These are phyloP conservation scores for Saccharomycopsis malanga DNA, from an alignment of 805 yeast genomes.

Conservation along the genomic window DNA sequence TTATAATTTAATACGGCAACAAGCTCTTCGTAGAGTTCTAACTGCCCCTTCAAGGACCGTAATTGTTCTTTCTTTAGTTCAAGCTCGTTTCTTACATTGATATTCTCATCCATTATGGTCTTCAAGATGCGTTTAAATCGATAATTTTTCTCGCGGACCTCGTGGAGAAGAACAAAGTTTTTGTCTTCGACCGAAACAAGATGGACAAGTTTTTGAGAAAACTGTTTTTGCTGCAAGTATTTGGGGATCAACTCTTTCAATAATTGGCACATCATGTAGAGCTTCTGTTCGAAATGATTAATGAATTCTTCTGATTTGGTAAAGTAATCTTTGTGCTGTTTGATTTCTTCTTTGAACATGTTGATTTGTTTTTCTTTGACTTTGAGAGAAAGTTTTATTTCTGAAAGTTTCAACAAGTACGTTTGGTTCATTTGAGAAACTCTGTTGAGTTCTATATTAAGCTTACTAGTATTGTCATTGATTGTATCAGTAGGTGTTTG, in stretches of 20 bases:
- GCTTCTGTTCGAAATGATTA: neutral
- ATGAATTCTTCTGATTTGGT: neutral
- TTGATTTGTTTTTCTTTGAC: neutral
- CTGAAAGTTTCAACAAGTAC: conserved; percentile 9
- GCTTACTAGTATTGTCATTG: too few species aligned
- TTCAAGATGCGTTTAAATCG: conserved; percentile 6
- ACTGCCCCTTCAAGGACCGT: conserved; percentile 7
- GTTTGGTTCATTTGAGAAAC: neutral
- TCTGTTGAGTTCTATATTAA: neutral
- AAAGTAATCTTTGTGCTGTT: neutral
- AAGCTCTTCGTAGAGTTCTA: conserved; percentile 14
- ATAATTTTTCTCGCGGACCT: conserved; percentile 4
- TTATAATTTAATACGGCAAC: conserved; percentile 8
- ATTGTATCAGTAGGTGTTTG: too few species aligned
- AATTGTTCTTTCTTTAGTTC: conserved; percentile 9
- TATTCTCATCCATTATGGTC: conserved; percentile 9
- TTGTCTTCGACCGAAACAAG: conserved; percentile 7
- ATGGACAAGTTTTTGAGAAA: neutral
- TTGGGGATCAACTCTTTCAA: conserved; percentile 12
- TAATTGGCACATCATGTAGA: neutral
- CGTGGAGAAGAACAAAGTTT: conserved; percentile 2
- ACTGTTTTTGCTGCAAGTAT: conserved; percentile 4
- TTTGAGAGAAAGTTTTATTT: conserved; percentile 6
- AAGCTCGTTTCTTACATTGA: conserved; percentile 11
- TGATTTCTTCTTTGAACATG: neutral